A percentile compares a stretch with the other conserved stretches of the same genome.
phyloP scores from a whole-genome alignment of 2,329 filamentous ascomycete species.

The Zymoseptoria pseudotritici region DNA sequence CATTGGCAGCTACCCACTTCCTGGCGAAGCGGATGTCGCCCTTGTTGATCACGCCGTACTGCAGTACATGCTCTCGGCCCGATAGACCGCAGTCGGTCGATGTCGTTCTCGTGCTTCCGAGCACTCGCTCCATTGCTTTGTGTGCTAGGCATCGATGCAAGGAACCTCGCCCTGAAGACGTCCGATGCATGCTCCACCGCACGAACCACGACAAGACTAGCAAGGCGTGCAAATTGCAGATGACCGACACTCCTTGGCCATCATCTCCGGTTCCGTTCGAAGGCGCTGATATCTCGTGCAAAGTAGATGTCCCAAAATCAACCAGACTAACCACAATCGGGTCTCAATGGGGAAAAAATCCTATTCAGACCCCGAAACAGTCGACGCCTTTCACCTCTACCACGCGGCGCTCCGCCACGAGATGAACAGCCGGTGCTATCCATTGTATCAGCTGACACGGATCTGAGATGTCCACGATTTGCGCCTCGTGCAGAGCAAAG shows the following conservation, averaged over 20 bases:
- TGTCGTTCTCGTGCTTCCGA: no score
- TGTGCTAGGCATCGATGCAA: no score
- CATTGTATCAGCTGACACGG: background rate
- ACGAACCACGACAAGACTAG: background rate
- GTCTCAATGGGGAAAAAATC: conserved; percentile 2
- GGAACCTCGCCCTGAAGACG: no score
- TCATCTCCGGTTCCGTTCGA: background rate
- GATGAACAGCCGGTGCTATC: background rate
- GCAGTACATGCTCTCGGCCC: no score
- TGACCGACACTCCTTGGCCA: background rate
- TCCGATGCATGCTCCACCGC: no score
- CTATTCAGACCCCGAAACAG: background rate
- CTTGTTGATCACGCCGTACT: no score
- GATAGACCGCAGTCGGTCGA: no score
- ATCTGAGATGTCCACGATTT: background rate
- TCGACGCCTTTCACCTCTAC: background rate
- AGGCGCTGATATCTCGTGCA: background rate
- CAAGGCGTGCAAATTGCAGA: background rate
- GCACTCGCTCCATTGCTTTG: no score
- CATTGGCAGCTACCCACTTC: no score
- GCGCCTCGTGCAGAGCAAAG: background rate
- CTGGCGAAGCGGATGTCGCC: no score
- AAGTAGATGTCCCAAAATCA: background rate
- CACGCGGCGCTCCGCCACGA: background rate
- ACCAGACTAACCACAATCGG: conserved; percentile 2